Percentiles rank a stretch among this genome's conserved stretches.
Evolutionary conservation across 129 eudicot species (phyloP).

Genomic region (Apium graveolens): DNA sequence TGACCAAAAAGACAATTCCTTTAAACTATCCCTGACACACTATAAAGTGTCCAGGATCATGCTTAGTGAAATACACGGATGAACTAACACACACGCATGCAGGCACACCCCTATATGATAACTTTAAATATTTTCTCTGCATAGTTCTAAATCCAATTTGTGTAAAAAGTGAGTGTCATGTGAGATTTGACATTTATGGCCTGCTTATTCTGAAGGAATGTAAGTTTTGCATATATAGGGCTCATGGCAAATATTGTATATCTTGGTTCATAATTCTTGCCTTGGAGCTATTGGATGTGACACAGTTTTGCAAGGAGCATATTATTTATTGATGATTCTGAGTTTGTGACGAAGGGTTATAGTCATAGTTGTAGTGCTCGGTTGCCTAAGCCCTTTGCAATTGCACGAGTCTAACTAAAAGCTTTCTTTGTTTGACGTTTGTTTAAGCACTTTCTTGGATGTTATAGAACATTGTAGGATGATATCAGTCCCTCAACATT

Average conservation of each 20-base stretch:
- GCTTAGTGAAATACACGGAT: not conserved
- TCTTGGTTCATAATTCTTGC: not conserved
- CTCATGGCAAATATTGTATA: not conserved
- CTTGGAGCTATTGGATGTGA: not conserved
- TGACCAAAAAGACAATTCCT: not conserved
- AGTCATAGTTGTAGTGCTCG: not conserved
- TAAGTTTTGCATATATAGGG: not conserved
- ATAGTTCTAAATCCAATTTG: not conserved
- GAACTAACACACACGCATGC: not conserved
- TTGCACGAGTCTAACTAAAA: not conserved
- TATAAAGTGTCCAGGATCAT: not conserved
- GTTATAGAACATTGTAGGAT: not conserved
- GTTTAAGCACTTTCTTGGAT: not conserved
- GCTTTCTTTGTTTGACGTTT: not conserved
- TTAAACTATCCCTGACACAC: not conserved
- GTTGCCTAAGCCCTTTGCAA: not conserved
- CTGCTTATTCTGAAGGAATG: not conserved
- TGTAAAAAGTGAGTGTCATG: not conserved
- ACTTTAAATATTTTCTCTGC: not conserved
- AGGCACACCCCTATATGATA: not conserved
- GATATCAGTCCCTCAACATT: too few relatives aligned
- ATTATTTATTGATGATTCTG: not conserved
- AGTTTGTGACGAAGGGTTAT: not conserved
- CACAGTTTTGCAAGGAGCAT: not conserved
- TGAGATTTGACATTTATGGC: not conserved